Evolutionary conservation across 1,284 basidiomycete species (phyloP).

Genomic region (Abortiporus biennis): DNA sequence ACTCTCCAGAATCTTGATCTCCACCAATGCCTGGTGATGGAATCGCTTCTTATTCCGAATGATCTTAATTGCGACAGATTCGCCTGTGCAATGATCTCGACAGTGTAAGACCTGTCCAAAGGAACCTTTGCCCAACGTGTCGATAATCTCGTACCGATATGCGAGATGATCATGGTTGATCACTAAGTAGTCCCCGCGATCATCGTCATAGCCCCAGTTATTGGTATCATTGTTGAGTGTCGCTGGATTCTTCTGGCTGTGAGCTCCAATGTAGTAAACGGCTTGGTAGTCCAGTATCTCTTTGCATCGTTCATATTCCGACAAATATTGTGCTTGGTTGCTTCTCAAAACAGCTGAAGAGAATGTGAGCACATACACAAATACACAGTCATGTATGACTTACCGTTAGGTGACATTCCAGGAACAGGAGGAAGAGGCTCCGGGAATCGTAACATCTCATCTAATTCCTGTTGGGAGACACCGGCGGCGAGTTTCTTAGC

Average conservation of each 20-base stretch:
- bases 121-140: conserved; percentile 93
- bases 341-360: conserved; percentile 55
- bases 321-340: conserved; percentile 58
- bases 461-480: conserved; percentile 80
- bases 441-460: conserved; percentile 89
- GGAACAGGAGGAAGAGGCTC: conserved; percentile 75
- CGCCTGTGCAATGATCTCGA: conserved; percentile 94
- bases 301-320: conserved; percentile 84
- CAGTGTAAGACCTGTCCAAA: conserved; percentile 98
- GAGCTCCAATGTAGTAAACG: conserved; percentile 82
- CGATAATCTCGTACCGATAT: conserved; percentile 93
- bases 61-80: conserved; percentile 97
- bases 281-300: conserved; percentile 87
- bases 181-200: conserved; percentile 94
- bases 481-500: conserved; percentile 84
- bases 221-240: conserved; percentile 70
- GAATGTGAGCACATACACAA: conserved; percentile 7
- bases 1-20: conserved; percentile 97
- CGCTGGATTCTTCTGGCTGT: conserved; percentile 78
- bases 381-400: conserved; percentile 22
- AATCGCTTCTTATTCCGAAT: conserved; percentile 99
- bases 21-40: conserved; percentile 97
- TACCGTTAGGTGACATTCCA: conserved; percentile 69
- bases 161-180: conserved; percentile 90
- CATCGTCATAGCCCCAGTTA: conserved; percentile 97